Base-by-base conservation (phyloP, 345 rosid genomes). In the Orychophragmus violaceus region DNA sequence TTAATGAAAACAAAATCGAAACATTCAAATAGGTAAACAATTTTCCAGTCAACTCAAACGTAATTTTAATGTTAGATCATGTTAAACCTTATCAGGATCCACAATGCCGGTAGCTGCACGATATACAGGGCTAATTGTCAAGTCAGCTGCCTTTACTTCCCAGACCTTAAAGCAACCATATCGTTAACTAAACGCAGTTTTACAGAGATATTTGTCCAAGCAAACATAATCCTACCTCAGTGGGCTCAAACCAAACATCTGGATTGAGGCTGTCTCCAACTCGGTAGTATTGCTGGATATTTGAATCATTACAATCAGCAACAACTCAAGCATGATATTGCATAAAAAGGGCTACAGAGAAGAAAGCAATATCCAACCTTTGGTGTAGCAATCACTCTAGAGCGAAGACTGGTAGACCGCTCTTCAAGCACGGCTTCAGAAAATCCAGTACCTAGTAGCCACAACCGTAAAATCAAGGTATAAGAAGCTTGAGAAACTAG, bases 111-210 rank as follows among this genome's bases (percentile, higher is more conserved):
- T 76, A 59, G 99, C 97, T 44, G 99, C 97, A 76, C 81, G 80
- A 76, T 90, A 80, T 74, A 87, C 96, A 51, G 97, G 99, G 71
- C 97, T 94, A 68, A 90, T 84, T 37, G 97, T 90, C 73, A 90
- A 75, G 72, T 94, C 99, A 59, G 97, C 95, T 76, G 95, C 99
- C 84, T 88, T 90, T 61, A 94, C 99, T 82, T 94, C 95, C 97
- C 99, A 94, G 14, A 94, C 99, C 97, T 90, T 70, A 51, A 68
- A 63, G 37, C 60, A 54, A 51, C 2, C 54, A 66, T 32, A 6
- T 51, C 16, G 30, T 48, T 30, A 2, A 8, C 14, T 16, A 35
- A 17, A 30, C 11, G 1, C 8, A 22, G 17, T 36, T 23, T 69
- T 3, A 17, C 54, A n/a, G n/a, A 30, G 29, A 32, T 21, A 28